phyloP scores from a whole-genome alignment of 202 grass and related monocot genomes.

The Setaria viridis region DNA sequence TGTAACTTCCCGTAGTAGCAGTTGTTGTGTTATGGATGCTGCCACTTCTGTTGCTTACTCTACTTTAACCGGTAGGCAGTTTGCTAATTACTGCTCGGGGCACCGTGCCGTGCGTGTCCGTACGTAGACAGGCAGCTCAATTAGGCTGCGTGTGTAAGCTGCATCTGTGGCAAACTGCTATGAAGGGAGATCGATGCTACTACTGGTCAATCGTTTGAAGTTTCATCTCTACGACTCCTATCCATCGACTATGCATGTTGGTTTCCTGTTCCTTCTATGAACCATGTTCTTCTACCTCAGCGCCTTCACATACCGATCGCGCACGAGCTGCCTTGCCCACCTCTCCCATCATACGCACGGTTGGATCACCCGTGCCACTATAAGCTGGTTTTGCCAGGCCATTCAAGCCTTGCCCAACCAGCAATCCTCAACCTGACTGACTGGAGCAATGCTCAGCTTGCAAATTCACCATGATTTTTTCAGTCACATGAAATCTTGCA shows the following conservation, averaged over 20 bases:
- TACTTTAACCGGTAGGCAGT: neutral
- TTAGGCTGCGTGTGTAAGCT: neutral
- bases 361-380: too few species aligned
- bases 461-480: neutral
- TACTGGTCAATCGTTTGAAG: neutral
- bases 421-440: too few species aligned
- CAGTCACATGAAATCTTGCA: too few species aligned
- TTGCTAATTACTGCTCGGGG: neutral
- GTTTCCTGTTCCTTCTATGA: too few species aligned
- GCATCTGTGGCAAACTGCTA: neutral
- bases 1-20: constrained; percentile 20
- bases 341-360: too few species aligned
- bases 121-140: constrained; percentile 1
- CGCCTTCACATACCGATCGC: neutral
- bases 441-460: too few species aligned
- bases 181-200: neutral
- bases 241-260: neutral
- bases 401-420: too few species aligned
- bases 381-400: too few species aligned
- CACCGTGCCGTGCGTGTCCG: neutral
- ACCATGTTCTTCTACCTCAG: neutral
- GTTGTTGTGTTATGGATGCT: neutral
- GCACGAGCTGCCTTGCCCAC: too few species aligned
- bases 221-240: neutral
- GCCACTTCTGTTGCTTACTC: constrained; percentile 15